Evolutionary conservation across 176 grass and related monocot genomes (phyloP).

Genomic region (Hordeum vulgare): MorexV3_pseudomolecules_assembly NC_058521.1:146044308-146044807

Average conservation of each 20-base stretch:
- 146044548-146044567: background rate
- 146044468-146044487: background rate
- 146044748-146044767: background rate
- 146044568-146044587: background rate
- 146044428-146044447: background rate
- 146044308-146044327: background rate
- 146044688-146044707: slow-evolving; percentile 93
- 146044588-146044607: background rate
- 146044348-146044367: background rate
- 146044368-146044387: background rate
- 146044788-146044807: background rate
- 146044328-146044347: background rate
- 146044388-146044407: background rate
- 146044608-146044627: slow-evolving; percentile 43
- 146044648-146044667: slow-evolving; percentile 86
- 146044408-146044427: background rate
- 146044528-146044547: background rate
- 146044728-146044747: slow-evolving; percentile 62
- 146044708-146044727: slow-evolving; percentile 74
- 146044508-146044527: background rate
- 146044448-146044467: background rate
- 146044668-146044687: slow-evolving; percentile 95
- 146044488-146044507: background rate
- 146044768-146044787: background rate
- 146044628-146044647: slow-evolving; percentile 75